A percentile compares a stretch with the other conserved stretches of the same genome.
These are phyloP conservation scores for Penicillium sp. DNA, from an alignment of 2,329 filamentous ascomycete species.

Conservation along the genomic window DNA sequence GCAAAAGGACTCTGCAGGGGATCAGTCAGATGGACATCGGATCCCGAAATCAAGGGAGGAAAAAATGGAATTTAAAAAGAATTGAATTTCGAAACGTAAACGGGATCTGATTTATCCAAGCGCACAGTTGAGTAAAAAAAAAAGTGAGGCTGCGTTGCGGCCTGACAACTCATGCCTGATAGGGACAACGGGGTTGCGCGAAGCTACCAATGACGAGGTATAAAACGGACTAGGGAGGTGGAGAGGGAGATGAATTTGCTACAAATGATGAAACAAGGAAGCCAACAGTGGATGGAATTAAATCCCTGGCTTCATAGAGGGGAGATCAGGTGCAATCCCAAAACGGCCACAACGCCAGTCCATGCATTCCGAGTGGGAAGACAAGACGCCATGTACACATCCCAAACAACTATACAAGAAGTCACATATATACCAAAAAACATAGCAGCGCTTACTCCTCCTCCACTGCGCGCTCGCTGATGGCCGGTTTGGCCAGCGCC, in stretches of 20 bases:
- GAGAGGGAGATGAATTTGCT: background rate
- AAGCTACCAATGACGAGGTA: too few species aligned
- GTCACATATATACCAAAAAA: background rate
- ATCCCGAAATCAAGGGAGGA: constrained; percentile 3
- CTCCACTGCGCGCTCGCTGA: constrained; percentile 29
- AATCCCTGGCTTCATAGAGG: background rate
- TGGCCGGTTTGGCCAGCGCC: constrained; percentile 50
- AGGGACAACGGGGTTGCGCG: constrained; percentile 11
- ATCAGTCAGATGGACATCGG: constrained; percentile 12
- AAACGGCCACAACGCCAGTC: constrained; percentile 25
- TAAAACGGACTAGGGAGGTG: too few species aligned
- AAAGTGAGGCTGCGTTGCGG: constrained; percentile 21
- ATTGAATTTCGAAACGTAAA: constrained; percentile 1
- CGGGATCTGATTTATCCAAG: constrained; percentile 9
- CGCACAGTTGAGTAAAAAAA: constrained; percentile 18
- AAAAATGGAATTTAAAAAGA: constrained; percentile 2
- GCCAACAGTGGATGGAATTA: too few species aligned
- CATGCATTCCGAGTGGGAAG: constrained; percentile 29
- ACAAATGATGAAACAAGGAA: too few species aligned
- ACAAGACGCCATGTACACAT: constrained; percentile 31
- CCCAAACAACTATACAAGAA: constrained; percentile 17
- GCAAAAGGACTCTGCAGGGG: constrained; percentile 24
- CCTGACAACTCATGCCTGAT: constrained; percentile 25
- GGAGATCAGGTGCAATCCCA: constrained; percentile 1
- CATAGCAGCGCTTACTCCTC: constrained; percentile 16